Evolutionary conservation across 169 alveolate genomes (phyloP).

Genomic region (Perkinsus chesapeaki): DNA sequence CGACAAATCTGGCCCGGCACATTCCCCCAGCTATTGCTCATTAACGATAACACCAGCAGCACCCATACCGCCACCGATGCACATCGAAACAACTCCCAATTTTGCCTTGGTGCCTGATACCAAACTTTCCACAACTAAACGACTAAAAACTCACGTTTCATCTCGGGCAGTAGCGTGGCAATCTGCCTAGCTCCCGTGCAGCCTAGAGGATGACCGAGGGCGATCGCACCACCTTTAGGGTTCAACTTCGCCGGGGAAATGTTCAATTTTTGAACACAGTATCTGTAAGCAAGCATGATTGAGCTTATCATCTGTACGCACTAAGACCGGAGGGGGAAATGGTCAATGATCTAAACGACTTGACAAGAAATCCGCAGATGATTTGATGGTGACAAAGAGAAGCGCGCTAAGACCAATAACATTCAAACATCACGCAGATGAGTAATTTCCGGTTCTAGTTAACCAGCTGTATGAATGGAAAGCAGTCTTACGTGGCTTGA

Average conservation of each 20-base stretch:
- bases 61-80: conserved; percentile 89
- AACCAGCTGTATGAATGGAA: conserved; percentile 11
- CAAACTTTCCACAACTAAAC: neutral
- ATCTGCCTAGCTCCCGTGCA: conserved; percentile 84
- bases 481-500: conserved; percentile 56
- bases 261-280: conserved; percentile 53
- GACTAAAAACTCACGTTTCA: conserved; percentile 36
- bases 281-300: neutral
- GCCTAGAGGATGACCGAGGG: conserved; percentile 89
- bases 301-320: neutral
- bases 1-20: neutral
- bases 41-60: conserved; percentile 57
- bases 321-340: neutral
- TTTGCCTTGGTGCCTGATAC: conserved; percentile 49
- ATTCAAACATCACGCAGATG: neutral
- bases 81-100: conserved; percentile 84
- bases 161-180: conserved; percentile 76
- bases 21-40: neutral
- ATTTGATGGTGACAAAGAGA: too few relatives aligned
- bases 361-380: too few relatives aligned
- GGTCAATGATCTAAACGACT: neutral
- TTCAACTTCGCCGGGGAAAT: conserved; percentile 74
- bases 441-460: conserved; percentile 6
- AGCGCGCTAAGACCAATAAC: too few relatives aligned
- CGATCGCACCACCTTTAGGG: conserved; percentile 90